Conservation (phyloP, 805 yeast genomes). For the Lachancea thermotolerans region DNA sequence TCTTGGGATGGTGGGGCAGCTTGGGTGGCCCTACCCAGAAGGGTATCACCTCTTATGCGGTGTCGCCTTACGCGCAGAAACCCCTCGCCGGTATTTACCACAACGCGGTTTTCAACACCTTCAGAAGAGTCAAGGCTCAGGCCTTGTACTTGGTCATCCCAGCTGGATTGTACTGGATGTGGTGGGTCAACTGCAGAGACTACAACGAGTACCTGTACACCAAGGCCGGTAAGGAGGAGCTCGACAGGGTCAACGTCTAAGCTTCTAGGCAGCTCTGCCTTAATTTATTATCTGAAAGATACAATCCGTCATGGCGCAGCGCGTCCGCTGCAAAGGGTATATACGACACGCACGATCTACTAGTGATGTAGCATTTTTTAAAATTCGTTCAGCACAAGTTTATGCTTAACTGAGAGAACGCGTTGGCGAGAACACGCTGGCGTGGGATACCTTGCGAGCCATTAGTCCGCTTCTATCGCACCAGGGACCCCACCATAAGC, state of each 20-base stretch:
- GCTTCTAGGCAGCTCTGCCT: background rate
- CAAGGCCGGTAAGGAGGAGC: conserved; percentile 95
- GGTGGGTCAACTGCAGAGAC: conserved; percentile 83
- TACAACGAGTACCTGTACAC: conserved; percentile 93
- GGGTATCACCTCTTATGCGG: conserved; percentile 79
- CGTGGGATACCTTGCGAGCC: no score
- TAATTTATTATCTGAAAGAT: background rate
- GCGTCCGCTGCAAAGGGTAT: background rate
- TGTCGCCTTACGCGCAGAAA: conserved; percentile 88
- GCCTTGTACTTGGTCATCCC: conserved; percentile 73
- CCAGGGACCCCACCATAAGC: no score
- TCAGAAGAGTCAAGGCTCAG: conserved; percentile 90
- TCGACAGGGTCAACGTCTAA: conserved; percentile 52
- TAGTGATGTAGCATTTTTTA: background rate
- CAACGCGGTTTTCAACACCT: conserved; percentile 83
- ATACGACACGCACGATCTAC: background rate
- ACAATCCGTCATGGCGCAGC: conserved; percentile 1
- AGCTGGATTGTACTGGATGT: conserved; percentile 69
- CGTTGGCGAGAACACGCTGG: no score
- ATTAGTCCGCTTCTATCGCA: no score
- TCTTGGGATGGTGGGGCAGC: conserved; percentile 98
- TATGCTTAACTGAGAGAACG: no score
- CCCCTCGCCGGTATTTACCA: conserved; percentile 84
- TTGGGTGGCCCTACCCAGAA: conserved; percentile 83
- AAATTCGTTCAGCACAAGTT: no score